Evolutionary conservation across 768 basidiomycete genomes (phyloP).

Genomic region (Sporobolomyces pararoseus): DNA sequence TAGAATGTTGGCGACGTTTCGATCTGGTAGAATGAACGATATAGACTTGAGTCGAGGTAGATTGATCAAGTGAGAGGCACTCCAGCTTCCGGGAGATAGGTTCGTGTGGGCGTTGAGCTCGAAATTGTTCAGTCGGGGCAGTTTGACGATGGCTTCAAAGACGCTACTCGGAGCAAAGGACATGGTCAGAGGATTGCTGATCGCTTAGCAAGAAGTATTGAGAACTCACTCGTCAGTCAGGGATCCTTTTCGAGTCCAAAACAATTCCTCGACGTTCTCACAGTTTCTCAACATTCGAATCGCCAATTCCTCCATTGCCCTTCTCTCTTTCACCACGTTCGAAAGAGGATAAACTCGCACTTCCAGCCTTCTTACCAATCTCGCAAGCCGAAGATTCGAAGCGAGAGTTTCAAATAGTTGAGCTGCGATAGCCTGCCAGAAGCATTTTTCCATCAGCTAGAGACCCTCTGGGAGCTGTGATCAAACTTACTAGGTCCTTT

Average conservation of each 20-base stretch:
- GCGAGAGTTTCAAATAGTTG: slow-evolving; percentile 22
- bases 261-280: slow-evolving; percentile 16
- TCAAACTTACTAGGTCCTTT: slow-evolving; percentile 21
- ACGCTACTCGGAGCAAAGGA: slow-evolving; percentile 6
- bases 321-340: slow-evolving; percentile 10
- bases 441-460: too few relatives aligned
- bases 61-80: slow-evolving; percentile 20
- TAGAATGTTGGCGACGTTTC: slow-evolving; percentile 21
- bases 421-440: slow-evolving; percentile 3
- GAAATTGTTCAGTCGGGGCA: slow-evolving; percentile 13
- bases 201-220: not conserved
- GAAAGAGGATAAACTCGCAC: slow-evolving; percentile 33
- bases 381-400: slow-evolving; percentile 2
- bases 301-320: slow-evolving; percentile 18
- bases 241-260: slow-evolving; percentile 36
- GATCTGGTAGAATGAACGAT: slow-evolving; percentile 39
- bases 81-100: slow-evolving; percentile 30
- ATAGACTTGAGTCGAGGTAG: slow-evolving; percentile 26
- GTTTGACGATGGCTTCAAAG: slow-evolving; percentile 21
- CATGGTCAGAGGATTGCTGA: too few relatives aligned
- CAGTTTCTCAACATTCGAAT: slow-evolving; percentile 16
- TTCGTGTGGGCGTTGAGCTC: slow-evolving; percentile 38
- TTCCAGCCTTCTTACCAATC: slow-evolving; percentile 30
- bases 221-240: slow-evolving; percentile 27
- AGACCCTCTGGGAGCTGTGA: too few relatives aligned